These are phyloP conservation scores for Termitomyces sp. DNA, from an alignment of 1,284 basidiomycete species.

Conservation along the genomic window DNA sequence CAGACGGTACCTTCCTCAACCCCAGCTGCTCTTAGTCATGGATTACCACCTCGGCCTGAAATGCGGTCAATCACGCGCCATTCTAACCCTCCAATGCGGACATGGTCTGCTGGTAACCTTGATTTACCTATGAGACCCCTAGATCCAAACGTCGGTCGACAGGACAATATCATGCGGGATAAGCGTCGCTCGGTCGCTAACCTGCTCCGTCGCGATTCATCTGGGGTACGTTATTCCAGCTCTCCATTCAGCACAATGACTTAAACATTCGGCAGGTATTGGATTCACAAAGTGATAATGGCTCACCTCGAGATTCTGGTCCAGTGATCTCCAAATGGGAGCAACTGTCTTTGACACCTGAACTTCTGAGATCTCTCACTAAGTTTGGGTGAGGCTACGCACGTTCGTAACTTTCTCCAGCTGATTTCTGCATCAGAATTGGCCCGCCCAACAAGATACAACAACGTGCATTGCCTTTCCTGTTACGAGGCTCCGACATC, in stretches of 20 bases:
- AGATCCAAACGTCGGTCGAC: conserved; percentile 34
- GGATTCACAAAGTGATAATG: conserved; percentile 47
- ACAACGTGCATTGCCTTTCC: conserved; percentile 92
- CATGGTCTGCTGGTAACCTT: conserved; percentile 75
- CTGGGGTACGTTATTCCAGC: conserved; percentile 47
- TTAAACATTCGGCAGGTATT: conserved; percentile 33
- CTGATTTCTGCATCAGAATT: conserved; percentile 48
- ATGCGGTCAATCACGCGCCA: conserved; percentile 50
- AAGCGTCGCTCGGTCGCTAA: conserved; percentile 72
- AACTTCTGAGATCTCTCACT: conserved; percentile 82
- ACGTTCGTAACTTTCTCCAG: neutral
- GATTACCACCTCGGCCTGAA: conserved; percentile 57
- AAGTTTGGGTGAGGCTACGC: conserved; percentile 80
- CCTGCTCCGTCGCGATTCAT: conserved; percentile 69
- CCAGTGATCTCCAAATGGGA: conserved; percentile 97
- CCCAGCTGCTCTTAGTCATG: conserved; percentile 45
- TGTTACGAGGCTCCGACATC: conserved; percentile 90
- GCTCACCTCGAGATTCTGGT: conserved; percentile 65
- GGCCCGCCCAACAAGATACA: conserved; percentile 99
- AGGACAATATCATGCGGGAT: conserved; percentile 43
- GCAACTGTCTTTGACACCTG: conserved; percentile 81
- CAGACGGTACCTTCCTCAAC: conserved; percentile 41
- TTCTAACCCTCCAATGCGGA: conserved; percentile 67
- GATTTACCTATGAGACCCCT: conserved; percentile 60
- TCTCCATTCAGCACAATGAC: conserved; percentile 10